Evolutionary conservation across 2,329 filamentous ascomycete species (phyloP), one percentile per base, ranked within the genome.

Genomic region (Diaporthe citrichinensis): DNA sequence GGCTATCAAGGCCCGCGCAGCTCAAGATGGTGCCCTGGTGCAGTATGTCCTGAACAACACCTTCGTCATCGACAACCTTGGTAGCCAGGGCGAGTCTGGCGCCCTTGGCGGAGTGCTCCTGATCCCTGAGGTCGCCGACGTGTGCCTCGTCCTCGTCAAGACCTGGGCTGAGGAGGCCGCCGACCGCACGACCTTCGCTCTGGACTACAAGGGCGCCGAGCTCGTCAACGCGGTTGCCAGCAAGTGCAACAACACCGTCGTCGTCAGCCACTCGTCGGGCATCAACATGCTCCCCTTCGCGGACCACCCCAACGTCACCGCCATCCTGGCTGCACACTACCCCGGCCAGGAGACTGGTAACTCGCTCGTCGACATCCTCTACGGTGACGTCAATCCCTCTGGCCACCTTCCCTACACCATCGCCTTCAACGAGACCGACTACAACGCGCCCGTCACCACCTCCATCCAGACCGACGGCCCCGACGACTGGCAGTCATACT

Each of bases 351-450:
- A 93, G 78, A 88, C 87, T 28, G 92, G 92, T 23, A 90, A 91
- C 77, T 85, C 90, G 4, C 87, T 93, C 51, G 88, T 88, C 7
- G 91, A 92, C 78, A 83, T 93, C 23, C 87, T 94, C 20, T 93
- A 91, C 79, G 91, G 92, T 57, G 87, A 87, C 73, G 86, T 88
- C 76, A 91, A 90, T 80, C 91, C 91, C 3, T 88, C 87, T 58
- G 92, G 89, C 76, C 90, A 92, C 80, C 85, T 92, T 1, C 89
- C 91, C 4, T 94, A 94, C 84, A 94, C 92, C n/a, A 90, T 94
- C 79, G 92, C 92, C n/a, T 83, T 85, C 76, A 87, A 88, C 36
- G 89, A 86, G 28, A 85, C 82, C 49, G 86, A 87, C 82, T 86
- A 86, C 81, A 86, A 86, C 59, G 84, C 84, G 0, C 84, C 85